These are phyloP conservation scores for Alternaria sp. DNA, from an alignment of 2,329 filamentous ascomycete genomes.

Conservation along the genomic window DNA sequence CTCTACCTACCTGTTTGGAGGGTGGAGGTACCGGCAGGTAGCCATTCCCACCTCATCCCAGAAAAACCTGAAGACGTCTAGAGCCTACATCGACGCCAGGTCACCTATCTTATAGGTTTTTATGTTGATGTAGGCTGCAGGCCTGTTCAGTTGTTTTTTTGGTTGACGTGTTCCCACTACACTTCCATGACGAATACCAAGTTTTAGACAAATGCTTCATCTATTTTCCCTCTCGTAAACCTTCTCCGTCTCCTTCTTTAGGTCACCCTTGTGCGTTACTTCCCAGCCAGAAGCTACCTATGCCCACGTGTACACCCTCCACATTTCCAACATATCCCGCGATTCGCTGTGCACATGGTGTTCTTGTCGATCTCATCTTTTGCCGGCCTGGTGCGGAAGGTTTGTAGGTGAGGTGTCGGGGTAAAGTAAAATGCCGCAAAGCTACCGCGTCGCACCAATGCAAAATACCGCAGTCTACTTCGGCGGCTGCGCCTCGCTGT, in stretches of 20 bases:
- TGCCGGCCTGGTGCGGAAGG: neutral
- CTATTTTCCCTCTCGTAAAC: no score
- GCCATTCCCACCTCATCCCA: neutral
- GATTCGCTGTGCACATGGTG: neutral
- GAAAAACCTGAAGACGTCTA: no score
- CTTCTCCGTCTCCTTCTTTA: no score
- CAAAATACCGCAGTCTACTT: neutral
- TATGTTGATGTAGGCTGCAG: no score
- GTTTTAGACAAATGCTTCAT: neutral
- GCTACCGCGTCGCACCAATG: neutral
- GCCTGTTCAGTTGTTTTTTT: no score
- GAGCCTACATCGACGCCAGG: no score
- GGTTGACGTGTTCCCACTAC: neutral
- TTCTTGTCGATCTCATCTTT: neutral
- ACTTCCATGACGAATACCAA: neutral
- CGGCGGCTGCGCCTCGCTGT: neutral
- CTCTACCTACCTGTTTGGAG: conserved; percentile 11
- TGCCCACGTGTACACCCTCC: no score
- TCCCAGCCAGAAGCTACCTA: no score
- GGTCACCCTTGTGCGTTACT: no score
- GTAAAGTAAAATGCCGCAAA: neutral
- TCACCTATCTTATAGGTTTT: no score
- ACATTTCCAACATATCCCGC: no score
- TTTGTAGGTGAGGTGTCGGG: neutral
- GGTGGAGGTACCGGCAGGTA: neutral